Conservation (phyloP, 805 yeast species). For the Candida adriatica region DNA sequence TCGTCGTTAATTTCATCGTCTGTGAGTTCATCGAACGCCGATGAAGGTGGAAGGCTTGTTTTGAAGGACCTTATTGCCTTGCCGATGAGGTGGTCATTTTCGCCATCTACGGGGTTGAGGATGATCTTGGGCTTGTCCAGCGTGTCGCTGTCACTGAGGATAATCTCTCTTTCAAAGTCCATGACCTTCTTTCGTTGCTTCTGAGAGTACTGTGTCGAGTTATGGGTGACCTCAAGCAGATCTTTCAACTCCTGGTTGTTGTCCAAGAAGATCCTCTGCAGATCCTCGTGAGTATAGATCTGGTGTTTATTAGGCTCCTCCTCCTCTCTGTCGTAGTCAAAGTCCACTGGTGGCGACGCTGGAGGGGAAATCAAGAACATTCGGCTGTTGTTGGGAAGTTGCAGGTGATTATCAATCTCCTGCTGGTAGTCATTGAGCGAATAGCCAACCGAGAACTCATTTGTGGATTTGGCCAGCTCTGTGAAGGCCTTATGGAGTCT, state of each 20-base stretch:
- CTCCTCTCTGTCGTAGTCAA: constrained; percentile 31
- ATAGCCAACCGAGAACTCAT: constrained; percentile 13
- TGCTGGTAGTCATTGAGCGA: constrained; percentile 14
- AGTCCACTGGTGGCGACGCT: constrained; percentile 35
- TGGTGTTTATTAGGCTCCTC: constrained; percentile 29
- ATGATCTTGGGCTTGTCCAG: constrained; percentile 19
- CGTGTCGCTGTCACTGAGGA: constrained; percentile 17
- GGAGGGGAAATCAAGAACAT: constrained; percentile 36
- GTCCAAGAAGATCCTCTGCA: constrained; percentile 16
- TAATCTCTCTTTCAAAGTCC: constrained; percentile 17
- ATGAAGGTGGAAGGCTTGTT: constrained; percentile 32
- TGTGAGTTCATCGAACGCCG: constrained; percentile 29
- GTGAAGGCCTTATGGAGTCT: constrained; percentile 6
- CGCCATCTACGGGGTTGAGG: constrained; percentile 20
- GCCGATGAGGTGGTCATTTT: constrained; percentile 20
- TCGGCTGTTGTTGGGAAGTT: constrained; percentile 28
- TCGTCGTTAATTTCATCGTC: constrained; percentile 8
- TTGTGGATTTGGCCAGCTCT: neutral
- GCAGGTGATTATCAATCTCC: constrained; percentile 19
- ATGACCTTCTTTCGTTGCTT: constrained; percentile 4
- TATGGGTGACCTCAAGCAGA: constrained; percentile 9
- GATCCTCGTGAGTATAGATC: constrained; percentile 22
- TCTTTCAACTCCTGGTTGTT: constrained; percentile 16
- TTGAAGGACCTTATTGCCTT: constrained; percentile 20
- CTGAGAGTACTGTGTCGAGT: constrained; percentile 6